Percentiles rank a stretch among this genome's conserved stretches.
Evolutionary conservation across 1,139 yeast species (phyloP).

Genomic region (Yamadazyma trypodendri): DNA sequence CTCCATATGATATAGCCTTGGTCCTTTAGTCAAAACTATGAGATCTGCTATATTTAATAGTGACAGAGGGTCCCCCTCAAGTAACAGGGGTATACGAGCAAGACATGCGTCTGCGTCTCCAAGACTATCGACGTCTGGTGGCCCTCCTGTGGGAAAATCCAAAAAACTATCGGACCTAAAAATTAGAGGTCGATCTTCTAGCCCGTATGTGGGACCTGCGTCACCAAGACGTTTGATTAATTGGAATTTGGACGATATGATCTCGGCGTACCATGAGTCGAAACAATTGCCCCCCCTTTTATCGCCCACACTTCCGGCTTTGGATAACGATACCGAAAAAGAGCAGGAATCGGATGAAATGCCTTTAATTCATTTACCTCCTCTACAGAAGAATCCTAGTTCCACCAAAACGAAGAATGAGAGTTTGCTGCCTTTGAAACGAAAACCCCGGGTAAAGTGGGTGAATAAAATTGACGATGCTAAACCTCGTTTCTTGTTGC

Average conservation of each 20-base stretch:
- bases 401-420: background rate
- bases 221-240: slow-evolving; percentile 10
- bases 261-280: slow-evolving; percentile 33
- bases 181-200: slow-evolving; percentile 2
- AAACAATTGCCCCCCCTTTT: slow-evolving; percentile 40
- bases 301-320: slow-evolving; percentile 42
- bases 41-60: slow-evolving; percentile 39
- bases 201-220: slow-evolving; percentile 2
- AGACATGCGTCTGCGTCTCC: slow-evolving; percentile 7
- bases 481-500: slow-evolving; percentile 11
- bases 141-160: background rate
- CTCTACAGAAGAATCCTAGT: background rate
- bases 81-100: background rate
- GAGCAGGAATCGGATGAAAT: background rate
- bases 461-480: slow-evolving; percentile 28
- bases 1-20: too few species aligned
- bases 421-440: background rate
- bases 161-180: background rate
- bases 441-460: slow-evolving; percentile 26
- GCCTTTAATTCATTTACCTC: background rate
- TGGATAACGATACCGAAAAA: slow-evolving; percentile 3
- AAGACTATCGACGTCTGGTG: background rate
- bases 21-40: too few species aligned
- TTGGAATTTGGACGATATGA: slow-evolving; percentile 46
- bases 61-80: slow-evolving; percentile 11